Conservation (phyloP, 2,329 filamentous ascomycete species). For the Dothidotthia symphoricarpi region DNA sequence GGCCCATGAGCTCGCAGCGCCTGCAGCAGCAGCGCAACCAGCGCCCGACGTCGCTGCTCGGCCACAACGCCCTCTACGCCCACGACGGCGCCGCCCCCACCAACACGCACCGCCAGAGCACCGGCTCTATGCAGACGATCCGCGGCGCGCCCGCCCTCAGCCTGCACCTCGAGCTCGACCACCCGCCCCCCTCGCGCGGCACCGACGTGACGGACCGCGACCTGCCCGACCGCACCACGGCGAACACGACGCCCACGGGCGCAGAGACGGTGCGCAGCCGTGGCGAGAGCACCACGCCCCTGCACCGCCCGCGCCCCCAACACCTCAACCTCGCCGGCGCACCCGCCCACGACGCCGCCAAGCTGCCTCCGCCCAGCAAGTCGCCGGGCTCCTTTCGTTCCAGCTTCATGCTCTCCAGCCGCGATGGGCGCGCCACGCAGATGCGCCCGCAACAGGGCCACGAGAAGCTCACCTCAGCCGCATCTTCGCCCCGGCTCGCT, state of each 20-base stretch:
- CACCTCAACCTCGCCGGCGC: conserved; percentile 61
- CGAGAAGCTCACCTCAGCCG: conserved; percentile 79
- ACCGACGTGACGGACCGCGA: conserved; percentile 78
- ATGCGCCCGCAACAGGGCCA: conserved; percentile 58
- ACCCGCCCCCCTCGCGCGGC: conserved; percentile 67
- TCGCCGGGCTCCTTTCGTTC: conserved; percentile 76
- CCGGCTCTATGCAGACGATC: conserved; percentile 37
- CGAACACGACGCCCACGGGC: conserved; percentile 69
- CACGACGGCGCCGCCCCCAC: conserved; percentile 33
- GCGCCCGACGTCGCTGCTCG: conserved; percentile 45
- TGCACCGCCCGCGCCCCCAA: conserved; percentile 58
- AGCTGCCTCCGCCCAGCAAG: conserved; percentile 61
- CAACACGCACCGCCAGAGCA: conserved; percentile 40
- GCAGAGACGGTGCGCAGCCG: conserved; percentile 62
- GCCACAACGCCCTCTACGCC: conserved; percentile 33
- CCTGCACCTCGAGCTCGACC: conserved; percentile 37
- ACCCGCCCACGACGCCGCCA: conserved; percentile 54
- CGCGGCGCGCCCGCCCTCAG: conserved; percentile 29
- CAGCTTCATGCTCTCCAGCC: conserved; percentile 66
- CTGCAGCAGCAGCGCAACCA: conserved; percentile 83
- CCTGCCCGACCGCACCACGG: conserved; percentile 66
- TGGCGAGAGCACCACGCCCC: conserved; percentile 74
- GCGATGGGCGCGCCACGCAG: conserved; percentile 51
- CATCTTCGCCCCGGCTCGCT: conserved; percentile 68
- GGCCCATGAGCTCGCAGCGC: conserved; percentile 93